phyloP scores from a whole-genome alignment of 129 eudicot genomes.

The Daucus carota region DNA sequence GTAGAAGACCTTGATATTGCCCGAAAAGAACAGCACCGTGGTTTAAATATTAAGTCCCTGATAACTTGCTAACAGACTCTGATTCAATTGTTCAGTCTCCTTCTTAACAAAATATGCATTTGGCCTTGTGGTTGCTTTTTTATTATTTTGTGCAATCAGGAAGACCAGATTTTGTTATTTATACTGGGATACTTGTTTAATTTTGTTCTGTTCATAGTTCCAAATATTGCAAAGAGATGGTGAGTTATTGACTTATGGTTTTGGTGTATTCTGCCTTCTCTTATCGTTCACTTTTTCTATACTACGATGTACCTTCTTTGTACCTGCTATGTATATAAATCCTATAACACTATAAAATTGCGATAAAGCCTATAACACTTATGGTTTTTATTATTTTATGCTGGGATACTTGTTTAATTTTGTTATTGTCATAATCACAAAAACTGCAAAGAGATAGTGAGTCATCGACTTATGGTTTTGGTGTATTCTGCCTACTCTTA shows the following conservation, averaged over 20 bases:
- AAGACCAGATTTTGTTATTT: neutral
- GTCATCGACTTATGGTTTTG: neutral
- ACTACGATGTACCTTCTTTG: neutral
- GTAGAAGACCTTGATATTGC: neutral
- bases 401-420: neutral
- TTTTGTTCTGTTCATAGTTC: neutral
- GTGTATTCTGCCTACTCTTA: neutral
- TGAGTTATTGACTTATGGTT: neutral
- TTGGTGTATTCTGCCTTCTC: neutral
- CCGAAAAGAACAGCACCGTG: neutral
- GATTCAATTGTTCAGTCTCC: neutral
- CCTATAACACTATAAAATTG: too few species aligned
- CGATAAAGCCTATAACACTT: too few species aligned
- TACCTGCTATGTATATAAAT: neutral
- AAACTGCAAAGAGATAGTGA: neutral
- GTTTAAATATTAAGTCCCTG: neutral
- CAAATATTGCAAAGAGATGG: neutral
- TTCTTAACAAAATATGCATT: neutral
- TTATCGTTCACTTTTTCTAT: neutral
- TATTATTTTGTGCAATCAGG: neutral
- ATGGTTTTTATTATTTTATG: neutral
- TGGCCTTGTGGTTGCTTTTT: neutral
- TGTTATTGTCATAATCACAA: neutral
- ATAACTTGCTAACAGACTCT: neutral
- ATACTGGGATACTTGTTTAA: neutral